Evolutionary conservation across 2,329 filamentous ascomycete genomes (phyloP).

Genomic region (Diaporthe citri): DNA sequence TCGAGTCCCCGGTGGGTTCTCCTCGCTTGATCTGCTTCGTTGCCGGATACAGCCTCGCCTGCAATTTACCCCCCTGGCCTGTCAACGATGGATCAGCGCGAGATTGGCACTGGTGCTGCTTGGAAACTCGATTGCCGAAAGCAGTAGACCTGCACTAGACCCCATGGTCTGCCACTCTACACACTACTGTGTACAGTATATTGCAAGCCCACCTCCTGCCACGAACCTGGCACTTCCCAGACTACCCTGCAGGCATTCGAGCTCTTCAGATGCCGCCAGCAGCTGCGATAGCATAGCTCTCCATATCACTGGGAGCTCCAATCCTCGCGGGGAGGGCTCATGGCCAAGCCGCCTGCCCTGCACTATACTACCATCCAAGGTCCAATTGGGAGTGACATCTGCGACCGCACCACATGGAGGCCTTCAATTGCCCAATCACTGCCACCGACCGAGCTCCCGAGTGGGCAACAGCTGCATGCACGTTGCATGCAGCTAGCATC

Average conservation of each 20-base stretch:
- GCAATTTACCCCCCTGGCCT: constrained; percentile 17
- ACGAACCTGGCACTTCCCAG: neutral
- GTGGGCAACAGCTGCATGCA: constrained; percentile 28
- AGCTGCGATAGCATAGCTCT: neutral
- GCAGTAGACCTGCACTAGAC: constrained; percentile 2
- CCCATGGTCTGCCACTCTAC: neutral
- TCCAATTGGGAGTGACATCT: constrained; percentile 25
- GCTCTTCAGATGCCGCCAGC: neutral
- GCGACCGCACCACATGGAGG: neutral
- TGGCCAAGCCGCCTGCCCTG: constrained; percentile 16
- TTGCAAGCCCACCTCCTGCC: neutral
- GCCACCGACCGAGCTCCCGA: constrained; percentile 5
- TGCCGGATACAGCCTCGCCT: constrained; percentile 2
- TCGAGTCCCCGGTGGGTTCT: constrained; percentile 7
- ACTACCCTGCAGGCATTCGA: neutral
- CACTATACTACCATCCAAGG: neutral
- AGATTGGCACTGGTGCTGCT: constrained; percentile 29
- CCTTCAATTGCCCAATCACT: constrained; percentile 22
- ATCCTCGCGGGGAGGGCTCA: neutral
- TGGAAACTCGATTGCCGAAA: constrained; percentile 26
- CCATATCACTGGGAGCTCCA: constrained; percentile 1
- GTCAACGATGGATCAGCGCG: constrained; percentile 25
- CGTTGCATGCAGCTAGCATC: constrained; percentile 29
- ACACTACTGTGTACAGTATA: constrained; percentile 6
- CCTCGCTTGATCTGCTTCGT: neutral